Percentiles rank a stretch among this genome's conserved stretches.
phyloP scores from a whole-genome alignment of 352 stramenopile genomes.

The Pythium vanterpoolii region DNA sequence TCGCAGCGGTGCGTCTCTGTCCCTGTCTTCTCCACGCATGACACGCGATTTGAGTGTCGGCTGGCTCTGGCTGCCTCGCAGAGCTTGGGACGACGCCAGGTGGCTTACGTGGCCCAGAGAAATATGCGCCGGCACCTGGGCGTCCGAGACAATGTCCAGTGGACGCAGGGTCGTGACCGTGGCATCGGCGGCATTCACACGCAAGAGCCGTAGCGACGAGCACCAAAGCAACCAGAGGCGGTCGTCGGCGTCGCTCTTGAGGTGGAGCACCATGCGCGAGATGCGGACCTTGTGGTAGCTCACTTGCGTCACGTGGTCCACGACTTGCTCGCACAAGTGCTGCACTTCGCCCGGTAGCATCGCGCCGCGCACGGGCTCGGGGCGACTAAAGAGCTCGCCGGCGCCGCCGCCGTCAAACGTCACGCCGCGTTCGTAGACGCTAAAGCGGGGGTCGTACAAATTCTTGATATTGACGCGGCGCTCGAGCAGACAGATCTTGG shows the following conservation, averaged over 20 bases:
- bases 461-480: conserved; percentile 88
- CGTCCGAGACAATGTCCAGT: conserved; percentile 58
- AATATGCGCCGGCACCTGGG: conserved; percentile 58
- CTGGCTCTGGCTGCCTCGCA: conserved; percentile 1
- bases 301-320: conserved; percentile 91
- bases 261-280: conserved; percentile 92
- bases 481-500: conserved; percentile 94
- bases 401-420: conserved; percentile 89
- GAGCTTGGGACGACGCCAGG: not conserved
- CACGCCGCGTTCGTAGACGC: conserved; percentile 91
- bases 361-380: conserved; percentile 87
- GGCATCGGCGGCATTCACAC: conserved; percentile 17
- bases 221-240: conserved; percentile 94
- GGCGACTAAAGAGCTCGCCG: conserved; percentile 82
- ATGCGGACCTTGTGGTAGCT: conserved; percentile 91
- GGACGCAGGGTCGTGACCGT: conserved; percentile 29
- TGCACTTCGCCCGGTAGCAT: conserved; percentile 90
- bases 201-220: conserved; percentile 86
- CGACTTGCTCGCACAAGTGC: conserved; percentile 89
- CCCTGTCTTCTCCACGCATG: not conserved
- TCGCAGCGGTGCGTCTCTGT: conserved; percentile 16
- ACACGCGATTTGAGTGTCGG: not conserved
- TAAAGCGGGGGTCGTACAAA: conserved; percentile 89
- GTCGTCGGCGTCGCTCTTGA: conserved; percentile 93
- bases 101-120: conserved; percentile 27